These are phyloP conservation scores for Skeletonema grethae DNA, from an alignment of 108 stramenopile genomes.

Conservation along the genomic window DNA sequence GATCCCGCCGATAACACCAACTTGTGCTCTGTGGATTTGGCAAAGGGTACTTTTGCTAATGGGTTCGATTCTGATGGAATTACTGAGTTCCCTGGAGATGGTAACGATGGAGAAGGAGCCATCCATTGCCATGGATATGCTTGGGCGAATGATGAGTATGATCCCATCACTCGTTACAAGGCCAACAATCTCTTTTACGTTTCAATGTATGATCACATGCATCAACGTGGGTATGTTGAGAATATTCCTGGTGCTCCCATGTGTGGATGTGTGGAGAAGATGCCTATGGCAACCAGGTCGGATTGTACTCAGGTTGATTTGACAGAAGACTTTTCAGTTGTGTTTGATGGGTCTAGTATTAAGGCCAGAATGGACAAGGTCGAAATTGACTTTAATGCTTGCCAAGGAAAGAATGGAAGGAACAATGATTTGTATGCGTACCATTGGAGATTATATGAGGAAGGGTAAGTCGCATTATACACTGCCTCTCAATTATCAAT, in stretches of 20 bases:
- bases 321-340: constrained; percentile 20
- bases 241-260: constrained; percentile 52
- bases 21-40: constrained; percentile 49
- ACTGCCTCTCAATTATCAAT: background rate
- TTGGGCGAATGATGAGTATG: constrained; percentile 42
- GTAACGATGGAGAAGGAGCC: constrained; percentile 37
- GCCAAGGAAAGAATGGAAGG: constrained; percentile 48
- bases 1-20: constrained; percentile 63
- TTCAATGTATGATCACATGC: constrained; percentile 64
- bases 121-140: constrained; percentile 66
- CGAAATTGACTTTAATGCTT: constrained; percentile 52
- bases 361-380: constrained; percentile 17
- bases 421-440: constrained; percentile 58
- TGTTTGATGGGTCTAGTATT: constrained; percentile 5
- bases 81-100: constrained; percentile 37
- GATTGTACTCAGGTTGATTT: constrained; percentile 57
- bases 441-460: constrained; percentile 36
- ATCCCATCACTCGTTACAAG: constrained; percentile 33
- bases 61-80: constrained; percentile 15
- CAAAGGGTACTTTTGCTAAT: constrained; percentile 7
- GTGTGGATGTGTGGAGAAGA: constrained; percentile 61
- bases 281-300: constrained; percentile 53
- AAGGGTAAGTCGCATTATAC: constrained; percentile 13
- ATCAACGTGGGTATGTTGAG: constrained; percentile 54
- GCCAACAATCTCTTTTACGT: constrained; percentile 60